Evolutionary conservation across 495 filamentous ascomycete species (phyloP), one percentile per base, ranked within the genome.

Genomic region (Lentithecium fluviatile): DNA sequence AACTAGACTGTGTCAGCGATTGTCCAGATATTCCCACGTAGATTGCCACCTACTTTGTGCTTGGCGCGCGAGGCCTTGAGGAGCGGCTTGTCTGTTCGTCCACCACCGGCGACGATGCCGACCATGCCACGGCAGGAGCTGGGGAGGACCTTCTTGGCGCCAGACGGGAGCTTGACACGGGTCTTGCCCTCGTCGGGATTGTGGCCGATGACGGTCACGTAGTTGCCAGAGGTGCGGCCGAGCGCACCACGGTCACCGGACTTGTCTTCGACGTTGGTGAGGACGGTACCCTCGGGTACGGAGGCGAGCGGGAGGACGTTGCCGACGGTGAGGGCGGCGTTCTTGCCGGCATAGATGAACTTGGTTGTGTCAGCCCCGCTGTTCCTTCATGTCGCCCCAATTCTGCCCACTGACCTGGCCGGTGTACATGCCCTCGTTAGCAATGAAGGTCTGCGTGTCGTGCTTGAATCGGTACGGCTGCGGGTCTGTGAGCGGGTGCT

Each of bases 391-490:
- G 19, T 34, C 15, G n/a, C 10, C 19, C 11, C 4, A 37, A 12
- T 48, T 15, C n/a, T 58, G 13, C 46, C n/a, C 43, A 65, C 56
- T 53, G 25, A 65, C 61, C 56, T 70, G 68, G 69, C 94, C 94
- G 65, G 94, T 96, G 90, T 99, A 99, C 93, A 97, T 96, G 81
- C 94, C 94, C 85, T 99, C 94, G 80, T 97, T 97, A 77, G 95
- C 94, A 75, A 99, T 97, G 85, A 98, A 96, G 64, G 74, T 75
- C 68, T 76, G 70, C 51, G 70, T 75, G 58, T 68, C 60, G 43
- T 67, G 67, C 70, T 72, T 75, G 94, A 95, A 87, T 90, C 92
- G 77, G 85, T 91, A 66, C 46, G 63, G 63, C 63, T 66, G 43
- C 19, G 37, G 32, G 17, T 15, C 11, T 45, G 63, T 66, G 56